These are phyloP conservation scores for Candida stauntonica DNA, from an alignment of 805 yeast species.

Conservation along the genomic window DNA sequence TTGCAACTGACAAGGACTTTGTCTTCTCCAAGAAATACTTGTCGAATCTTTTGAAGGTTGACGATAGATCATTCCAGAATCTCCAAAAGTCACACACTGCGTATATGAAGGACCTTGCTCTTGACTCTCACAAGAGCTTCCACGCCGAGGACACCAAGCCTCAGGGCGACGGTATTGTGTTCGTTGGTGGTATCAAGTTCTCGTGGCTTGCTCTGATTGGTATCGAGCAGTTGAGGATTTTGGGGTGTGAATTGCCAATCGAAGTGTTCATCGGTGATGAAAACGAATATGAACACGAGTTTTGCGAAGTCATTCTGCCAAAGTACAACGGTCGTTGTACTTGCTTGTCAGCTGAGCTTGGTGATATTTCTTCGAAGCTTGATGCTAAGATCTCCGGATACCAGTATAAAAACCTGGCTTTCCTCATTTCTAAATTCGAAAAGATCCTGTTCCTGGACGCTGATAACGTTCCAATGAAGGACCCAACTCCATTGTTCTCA, in stretches of 20 bases:
- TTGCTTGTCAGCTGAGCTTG: conserved; percentile 50
- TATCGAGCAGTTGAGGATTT: conserved; percentile 54
- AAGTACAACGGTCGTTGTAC: conserved; percentile 58
- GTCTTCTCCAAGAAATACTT: conserved; percentile 43
- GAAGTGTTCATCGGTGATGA: conserved; percentile 65
- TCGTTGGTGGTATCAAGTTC: conserved; percentile 73
- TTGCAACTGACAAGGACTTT: conserved; percentile 36
- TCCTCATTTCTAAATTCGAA: conserved; percentile 66
- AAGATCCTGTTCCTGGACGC: conserved; percentile 67
- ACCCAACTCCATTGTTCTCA: conserved; percentile 49
- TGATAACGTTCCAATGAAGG: conserved; percentile 62
- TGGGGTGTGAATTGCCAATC: conserved; percentile 61
- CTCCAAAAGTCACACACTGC: conserved; percentile 36
- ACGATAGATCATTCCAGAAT: conserved; percentile 30
- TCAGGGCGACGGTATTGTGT: conserved; percentile 53
- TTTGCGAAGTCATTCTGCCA: conserved; percentile 60
- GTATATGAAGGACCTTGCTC: conserved; percentile 30
- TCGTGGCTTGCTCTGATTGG: conserved; percentile 66
- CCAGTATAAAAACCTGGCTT: conserved; percentile 62
- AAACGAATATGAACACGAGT: conserved; percentile 62
- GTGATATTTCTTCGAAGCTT: conserved; percentile 43
- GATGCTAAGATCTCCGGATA: conserved; percentile 51
- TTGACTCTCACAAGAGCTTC: conserved; percentile 37
- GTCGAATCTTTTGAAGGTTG: conserved; percentile 38
- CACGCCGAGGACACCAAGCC: conserved; percentile 23